phyloP scores from a whole-genome alignment of 257 asterid species.

The Ligustrum vulgare region DNA sequence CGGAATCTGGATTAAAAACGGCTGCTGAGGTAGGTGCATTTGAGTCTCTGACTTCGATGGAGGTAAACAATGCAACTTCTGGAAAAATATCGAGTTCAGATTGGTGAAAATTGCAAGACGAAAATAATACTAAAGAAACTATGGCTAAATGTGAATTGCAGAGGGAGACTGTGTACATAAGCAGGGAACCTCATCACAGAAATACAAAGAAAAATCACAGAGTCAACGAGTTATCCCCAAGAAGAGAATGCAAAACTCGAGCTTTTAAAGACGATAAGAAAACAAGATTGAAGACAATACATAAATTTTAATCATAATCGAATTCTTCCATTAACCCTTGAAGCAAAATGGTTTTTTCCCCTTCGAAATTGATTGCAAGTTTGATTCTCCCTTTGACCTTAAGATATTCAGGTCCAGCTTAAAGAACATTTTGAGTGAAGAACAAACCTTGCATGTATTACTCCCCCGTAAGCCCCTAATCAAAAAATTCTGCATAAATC shows the following conservation, averaged over 20 bases:
- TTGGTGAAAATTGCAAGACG: slow-evolving; percentile 17
- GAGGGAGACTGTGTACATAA: slow-evolving; percentile 23
- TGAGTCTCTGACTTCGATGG: slow-evolving; percentile 22
- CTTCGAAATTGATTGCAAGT: not conserved
- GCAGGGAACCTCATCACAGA: slow-evolving; percentile 20
- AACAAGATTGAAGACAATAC: slow-evolving; percentile 25
- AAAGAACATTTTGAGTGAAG: slow-evolving; percentile 5
- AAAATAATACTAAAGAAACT: slow-evolving; percentile 10
- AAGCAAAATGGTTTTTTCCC: not conserved
- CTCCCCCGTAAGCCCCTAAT: slow-evolving; percentile 32
- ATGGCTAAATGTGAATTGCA: slow-evolving; percentile 20
- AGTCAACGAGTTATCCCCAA: slow-evolving; percentile 24
- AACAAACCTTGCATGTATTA: slow-evolving; percentile 58
- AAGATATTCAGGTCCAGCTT: not conserved
- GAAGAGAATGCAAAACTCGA: slow-evolving; percentile 39
- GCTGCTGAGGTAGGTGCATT: slow-evolving; percentile 26
- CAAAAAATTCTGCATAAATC: slow-evolving; percentile 44
- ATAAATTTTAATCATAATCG: not conserved
- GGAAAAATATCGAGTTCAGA: slow-evolving; percentile 31
- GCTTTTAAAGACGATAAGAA: slow-evolving; percentile 34
- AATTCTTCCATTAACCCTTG: not conserved
- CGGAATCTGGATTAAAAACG: no score
- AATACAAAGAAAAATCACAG: slow-evolving; percentile 30
- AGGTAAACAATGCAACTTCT: slow-evolving; percentile 20
- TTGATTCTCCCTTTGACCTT: not conserved